A percentile compares a stretch with the other conserved stretches of the same genome.
phyloP scores from a whole-genome alignment of 129 eudicot genomes.

The carrot (Daucus carota) region DH1_v3.0 NC_030384.2:32002001-32002500 shows the following conservation, averaged over 20 bases:
- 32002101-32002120: slow-evolving; percentile 45
- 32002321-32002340: slow-evolving; percentile 29
- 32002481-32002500: slow-evolving; percentile 45
- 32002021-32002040: slow-evolving; percentile 30
- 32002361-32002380: slow-evolving; percentile 24
- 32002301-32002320: slow-evolving; percentile 33
- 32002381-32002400: slow-evolving; percentile 48
- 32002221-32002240: slow-evolving; percentile 35
- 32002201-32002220: slow-evolving; percentile 38
- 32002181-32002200: slow-evolving; percentile 46
- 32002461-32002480: slow-evolving; percentile 22
- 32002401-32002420: slow-evolving; percentile 23
- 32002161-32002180: slow-evolving; percentile 54
- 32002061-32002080: slow-evolving; percentile 40
- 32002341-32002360: slow-evolving; percentile 26
- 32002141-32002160: slow-evolving; percentile 36
- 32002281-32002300: slow-evolving; percentile 27
- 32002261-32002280: slow-evolving; percentile 45
- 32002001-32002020: slow-evolving; percentile 13
- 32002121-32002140: slow-evolving; percentile 49
- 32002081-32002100: slow-evolving; percentile 42
- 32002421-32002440: slow-evolving; percentile 14
- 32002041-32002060: slow-evolving; percentile 37
- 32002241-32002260: slow-evolving; percentile 32
- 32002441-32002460: slow-evolving; percentile 27